Base-by-base conservation (phyloP, 768 basidiomycete species). In the Phlebiopsis flavidoalba region DNA sequence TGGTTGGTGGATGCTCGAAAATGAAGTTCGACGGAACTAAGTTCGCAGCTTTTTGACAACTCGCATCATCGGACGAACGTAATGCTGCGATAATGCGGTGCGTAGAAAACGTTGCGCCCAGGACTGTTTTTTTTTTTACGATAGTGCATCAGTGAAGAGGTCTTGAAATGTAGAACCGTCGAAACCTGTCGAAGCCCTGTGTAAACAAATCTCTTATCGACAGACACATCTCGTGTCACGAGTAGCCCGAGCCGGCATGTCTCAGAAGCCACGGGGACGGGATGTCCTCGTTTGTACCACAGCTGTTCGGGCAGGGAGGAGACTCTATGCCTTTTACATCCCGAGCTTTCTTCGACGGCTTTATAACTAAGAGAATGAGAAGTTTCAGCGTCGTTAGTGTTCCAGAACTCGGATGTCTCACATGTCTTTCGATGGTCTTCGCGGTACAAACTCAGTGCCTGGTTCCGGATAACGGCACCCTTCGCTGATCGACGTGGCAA, bases 401-500 rank as follows among this genome's bases (percentile, higher is more conserved):
- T 31, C 26, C 26, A 50, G 12, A 53, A 36, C 8, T 17, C 19
- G 3, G 37, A 21, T 17, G 19, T 33, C 59, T 35, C 43, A 66
- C 61, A 66, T 26, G n/a, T 22, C 50, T 53, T 15, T 64, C 57
- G 19, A 66, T 64, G n/a, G 45, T 62, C 63, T 12, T 60, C 54
- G 12, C 31, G 54, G 19, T 66, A 66, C 5, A 43, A 12, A 6
- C 3, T 36, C 24, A 60, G 19, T 14, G 59, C 53, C 37, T 54
- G 35, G 56, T 66, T 64, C 14, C 65, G 65, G 53, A 60, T 54
- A n/a, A 61, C 37, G 3, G 58, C 64, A 11, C 63, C 61, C 50
- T 70, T 70, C 19, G 49, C 65, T 3, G 69, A 63, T 24, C 64
- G 63, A 31, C n/a, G n/a, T 1, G 60, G 57, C 10, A 70, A 45